Conservation (phyloP, 192 early-diverging fungal species). For the Entomortierella lignicola region DNA sequence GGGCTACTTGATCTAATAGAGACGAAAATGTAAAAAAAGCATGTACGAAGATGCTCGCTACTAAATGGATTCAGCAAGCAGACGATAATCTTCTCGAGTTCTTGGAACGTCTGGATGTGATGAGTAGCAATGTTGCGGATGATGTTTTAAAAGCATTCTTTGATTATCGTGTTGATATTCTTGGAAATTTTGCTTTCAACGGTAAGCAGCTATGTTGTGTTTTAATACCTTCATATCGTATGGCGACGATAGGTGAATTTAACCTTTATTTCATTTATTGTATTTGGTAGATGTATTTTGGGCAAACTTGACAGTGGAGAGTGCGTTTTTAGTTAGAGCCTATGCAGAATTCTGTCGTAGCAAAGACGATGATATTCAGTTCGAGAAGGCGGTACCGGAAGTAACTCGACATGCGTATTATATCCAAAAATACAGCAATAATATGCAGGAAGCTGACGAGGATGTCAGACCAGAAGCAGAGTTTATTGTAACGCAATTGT, state of each 20-base stretch:
- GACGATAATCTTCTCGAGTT: constrained; percentile 80
- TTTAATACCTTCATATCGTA: background rate
- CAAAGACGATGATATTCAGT: constrained; percentile 68
- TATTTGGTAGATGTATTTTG: constrained; percentile 63
- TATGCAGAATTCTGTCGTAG: constrained; percentile 59
- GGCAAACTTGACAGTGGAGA: constrained; percentile 64
- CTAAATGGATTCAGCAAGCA: constrained; percentile 79
- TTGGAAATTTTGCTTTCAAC: constrained; percentile 69
- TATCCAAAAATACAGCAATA: constrained; percentile 66
- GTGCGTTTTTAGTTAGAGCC: constrained; percentile 59
- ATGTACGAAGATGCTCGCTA: constrained; percentile 73
- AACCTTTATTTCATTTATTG: background rate
- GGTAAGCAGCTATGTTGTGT: constrained; percentile 30
- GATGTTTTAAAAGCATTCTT: constrained; percentile 75
- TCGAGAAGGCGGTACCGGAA: constrained; percentile 78
- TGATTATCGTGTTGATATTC: constrained; percentile 71
- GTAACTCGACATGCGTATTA: constrained; percentile 67
- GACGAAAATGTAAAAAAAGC: constrained; percentile 83
- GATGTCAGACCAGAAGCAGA: constrained; percentile 63
- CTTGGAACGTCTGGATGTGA: constrained; percentile 77
- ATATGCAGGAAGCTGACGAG: constrained; percentile 61
- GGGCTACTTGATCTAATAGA: constrained; percentile 30
- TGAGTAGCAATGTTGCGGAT: constrained; percentile 72
- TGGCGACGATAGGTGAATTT: background rate
- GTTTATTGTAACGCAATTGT: constrained; percentile 78